Evolutionary conservation across 495 filamentous ascomycete species (phyloP).

Genomic region (Hypoxylon perforatum): DNA sequence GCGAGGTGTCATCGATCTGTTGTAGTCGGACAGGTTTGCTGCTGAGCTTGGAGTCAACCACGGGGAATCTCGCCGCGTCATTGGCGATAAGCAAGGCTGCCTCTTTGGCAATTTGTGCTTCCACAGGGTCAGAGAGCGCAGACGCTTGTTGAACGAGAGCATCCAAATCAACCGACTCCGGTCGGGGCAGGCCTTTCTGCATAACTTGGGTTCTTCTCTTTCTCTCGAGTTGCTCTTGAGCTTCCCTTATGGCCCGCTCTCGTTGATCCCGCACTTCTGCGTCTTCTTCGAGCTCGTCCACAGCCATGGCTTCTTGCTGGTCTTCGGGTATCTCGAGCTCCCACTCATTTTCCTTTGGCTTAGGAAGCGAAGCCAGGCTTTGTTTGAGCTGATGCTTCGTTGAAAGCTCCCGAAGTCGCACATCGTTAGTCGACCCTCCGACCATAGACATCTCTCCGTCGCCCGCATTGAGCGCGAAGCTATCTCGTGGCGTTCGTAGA

Average conservation of each 20-base stretch:
- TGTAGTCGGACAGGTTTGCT: constrained; percentile 70
- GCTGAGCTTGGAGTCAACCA: constrained; percentile 71
- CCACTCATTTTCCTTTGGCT: constrained; percentile 90
- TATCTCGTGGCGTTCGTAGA: constrained; percentile 90
- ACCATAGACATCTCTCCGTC: constrained; percentile 73
- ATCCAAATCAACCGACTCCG: constrained; percentile 76
- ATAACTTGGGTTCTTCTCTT: constrained; percentile 88
- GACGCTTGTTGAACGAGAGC: constrained; percentile 70
- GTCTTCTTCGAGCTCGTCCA: constrained; percentile 77
- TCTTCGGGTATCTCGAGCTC: constrained; percentile 94
- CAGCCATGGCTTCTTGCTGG: constrained; percentile 67
- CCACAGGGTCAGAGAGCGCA: constrained; percentile 48
- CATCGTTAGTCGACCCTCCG: constrained; percentile 80
- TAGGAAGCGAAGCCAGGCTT: constrained; percentile 85
- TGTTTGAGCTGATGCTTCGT: constrained; percentile 75
- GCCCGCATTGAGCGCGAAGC: constrained; percentile 82
- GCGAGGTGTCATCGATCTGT: constrained; percentile 72
- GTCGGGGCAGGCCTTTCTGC: constrained; percentile 84
- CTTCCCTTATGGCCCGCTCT: constrained; percentile 73
- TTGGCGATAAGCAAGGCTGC: constrained; percentile 81
- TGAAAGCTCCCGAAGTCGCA: constrained; percentile 77
- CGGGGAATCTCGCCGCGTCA: constrained; percentile 79
- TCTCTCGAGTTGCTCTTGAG: constrained; percentile 78
- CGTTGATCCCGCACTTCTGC: constrained; percentile 82
- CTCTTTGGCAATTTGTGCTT: constrained; percentile 75